Base-by-base conservation (phyloP, 345 rosid species). In the Brassica carinata region DNA sequence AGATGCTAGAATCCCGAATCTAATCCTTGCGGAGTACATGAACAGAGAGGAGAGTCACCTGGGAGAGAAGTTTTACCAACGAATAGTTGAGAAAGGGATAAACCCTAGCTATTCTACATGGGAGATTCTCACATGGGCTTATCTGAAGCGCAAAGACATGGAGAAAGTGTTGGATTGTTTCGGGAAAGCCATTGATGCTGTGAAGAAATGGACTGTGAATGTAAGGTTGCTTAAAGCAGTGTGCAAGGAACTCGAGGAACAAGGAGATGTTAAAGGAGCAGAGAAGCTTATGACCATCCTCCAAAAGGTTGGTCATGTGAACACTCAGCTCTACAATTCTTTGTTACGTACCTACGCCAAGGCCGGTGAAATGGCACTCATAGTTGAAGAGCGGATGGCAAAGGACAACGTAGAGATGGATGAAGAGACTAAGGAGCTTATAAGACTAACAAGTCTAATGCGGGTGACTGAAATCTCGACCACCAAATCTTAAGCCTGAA, bases 61-160 rank as follows among this genome's bases (percentile, higher is more conserved):
- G 45, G 98, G 93, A 15, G 91, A 87, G 81, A 76, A 73, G 14
- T 88, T 95, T 72, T 84, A 79, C 72, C 65, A 85, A 34, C 83
- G 74, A 7, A 86, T 90, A 57, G 79, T 85, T 17, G 77, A 84
- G 61, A 90, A 90, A 77, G 88, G 87, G 65, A 82, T 90, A 27
- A 84, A 73, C 51, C 94, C 94, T 3, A 82, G 85, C 81, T 91
- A 93, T 80, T 89, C 94, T 19, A 88, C 98, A 43, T 93, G 94
- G 94, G 96, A 95, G 76, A 94, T 91, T 80, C 89, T 93, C 62
- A 84, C 92, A 0, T 85, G 91, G 90, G 94, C 88, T 40, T 85
- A 88, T 82, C 71, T 93, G 79, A 87, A 87, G 74, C 73, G 64
- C 18, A 85, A 83, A 73, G 85, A 85, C 64, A 81, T 79, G 77